Evolutionary conservation across 2,329 filamentous ascomycete species (phyloP).

Genomic region (Exophiala sideris): DNA sequence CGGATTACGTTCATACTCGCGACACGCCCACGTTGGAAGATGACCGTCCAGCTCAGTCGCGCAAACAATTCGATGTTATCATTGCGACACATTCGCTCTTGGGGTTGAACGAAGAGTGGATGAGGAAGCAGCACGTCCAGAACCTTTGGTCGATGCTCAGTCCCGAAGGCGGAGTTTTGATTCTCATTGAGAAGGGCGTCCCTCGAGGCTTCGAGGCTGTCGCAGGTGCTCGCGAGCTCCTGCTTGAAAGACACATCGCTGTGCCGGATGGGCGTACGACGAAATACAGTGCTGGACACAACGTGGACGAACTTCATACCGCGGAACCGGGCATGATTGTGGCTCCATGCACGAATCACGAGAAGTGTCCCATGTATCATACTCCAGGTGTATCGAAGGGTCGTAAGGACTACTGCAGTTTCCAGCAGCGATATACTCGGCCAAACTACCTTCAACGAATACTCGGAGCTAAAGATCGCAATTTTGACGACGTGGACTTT

Average conservation of each 20-base stretch:
- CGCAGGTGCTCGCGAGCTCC: constrained; percentile 73
- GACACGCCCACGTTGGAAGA: constrained; percentile 59
- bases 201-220: constrained; percentile 90
- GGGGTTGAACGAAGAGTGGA: constrained; percentile 68
- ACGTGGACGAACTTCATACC: constrained; percentile 28
- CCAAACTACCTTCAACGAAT: constrained; percentile 78
- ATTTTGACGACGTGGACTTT: constrained; percentile 87
- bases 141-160: constrained; percentile 87
- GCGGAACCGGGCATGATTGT: constrained; percentile 60
- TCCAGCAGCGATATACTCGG: constrained; percentile 81
- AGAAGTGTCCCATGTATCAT: constrained; percentile 82
- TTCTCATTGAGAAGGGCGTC: constrained; percentile 86
- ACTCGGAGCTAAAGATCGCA: constrained; percentile 63
- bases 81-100: constrained; percentile 83
- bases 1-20: constrained; percentile 71
- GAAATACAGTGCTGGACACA: constrained; percentile 30
- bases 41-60: constrained; percentile 48
- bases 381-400: constrained; percentile 66
- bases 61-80: constrained; percentile 85
- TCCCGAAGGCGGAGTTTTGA: constrained; percentile 77
- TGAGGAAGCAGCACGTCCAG: constrained; percentile 74
- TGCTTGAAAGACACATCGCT: constrained; percentile 72
- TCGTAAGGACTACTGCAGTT: constrained; percentile 87
- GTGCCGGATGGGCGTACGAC: constrained; percentile 37
- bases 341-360: constrained; percentile 77